Evolutionary conservation across 78 protist genomes (phyloP).

Genomic region (Dictyostelium intermedium): DNA sequence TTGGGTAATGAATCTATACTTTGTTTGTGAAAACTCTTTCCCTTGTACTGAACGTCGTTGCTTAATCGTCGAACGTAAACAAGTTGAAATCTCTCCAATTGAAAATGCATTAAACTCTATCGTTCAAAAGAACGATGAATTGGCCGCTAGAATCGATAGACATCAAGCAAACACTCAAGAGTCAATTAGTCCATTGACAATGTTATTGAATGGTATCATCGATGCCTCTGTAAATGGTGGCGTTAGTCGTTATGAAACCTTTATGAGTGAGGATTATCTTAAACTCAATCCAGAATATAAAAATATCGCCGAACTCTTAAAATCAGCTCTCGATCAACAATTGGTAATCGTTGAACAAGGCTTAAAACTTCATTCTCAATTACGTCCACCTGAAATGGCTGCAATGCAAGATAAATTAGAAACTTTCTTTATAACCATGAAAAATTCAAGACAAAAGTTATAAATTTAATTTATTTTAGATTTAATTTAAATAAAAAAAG

Average conservation of each 20-base stretch:
- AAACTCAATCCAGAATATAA: slow-evolving; percentile 51
- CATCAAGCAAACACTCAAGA: slow-evolving; percentile 26
- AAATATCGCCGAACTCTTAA: slow-evolving; percentile 26
- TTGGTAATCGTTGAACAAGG: slow-evolving; percentile 41
- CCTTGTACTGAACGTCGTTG: slow-evolving; percentile 82
- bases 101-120: slow-evolving; percentile 84
- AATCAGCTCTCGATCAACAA: slow-evolving; percentile 61
- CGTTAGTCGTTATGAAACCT: slow-evolving; percentile 43
- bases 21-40: slow-evolving; percentile 44
- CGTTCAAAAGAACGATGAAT: slow-evolving; percentile 81
- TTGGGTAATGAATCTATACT: slow-evolving; percentile 79
- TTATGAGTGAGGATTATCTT: slow-evolving; percentile 48
- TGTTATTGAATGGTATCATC: slow-evolving; percentile 86
- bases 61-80: slow-evolving; percentile 41
- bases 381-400: slow-evolving; percentile 65
- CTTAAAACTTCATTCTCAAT: slow-evolving; percentile 41
- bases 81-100: slow-evolving; percentile 72
- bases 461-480: too few species aligned
- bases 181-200: slow-evolving; percentile 79
- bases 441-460: slow-evolving; percentile 3
- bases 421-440: slow-evolving; percentile 18
- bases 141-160: slow-evolving; percentile 56
- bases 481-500: too few species aligned
- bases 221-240: slow-evolving; percentile 92
- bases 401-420: slow-evolving; percentile 78